phyloP scores from a whole-genome alignment of 129 eudicot species.

The Solidago caesia region DNA sequence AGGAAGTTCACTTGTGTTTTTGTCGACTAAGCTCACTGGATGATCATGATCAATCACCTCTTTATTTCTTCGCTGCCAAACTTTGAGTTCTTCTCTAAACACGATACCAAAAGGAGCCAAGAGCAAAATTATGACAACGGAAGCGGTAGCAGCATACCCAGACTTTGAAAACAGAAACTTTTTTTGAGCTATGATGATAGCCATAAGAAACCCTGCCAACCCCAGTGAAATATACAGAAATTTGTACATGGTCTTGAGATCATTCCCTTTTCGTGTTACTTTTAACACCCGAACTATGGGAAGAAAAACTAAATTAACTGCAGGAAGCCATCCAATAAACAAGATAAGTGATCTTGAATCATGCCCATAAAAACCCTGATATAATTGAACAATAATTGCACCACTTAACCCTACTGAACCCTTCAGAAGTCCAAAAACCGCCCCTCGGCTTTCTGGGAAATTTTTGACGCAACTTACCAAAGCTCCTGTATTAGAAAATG shows the following conservation, averaged over 20 bases:
- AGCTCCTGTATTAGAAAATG: slow-evolving; percentile 76
- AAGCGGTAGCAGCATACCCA: slow-evolving; percentile 37
- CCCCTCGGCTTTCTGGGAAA: slow-evolving; percentile 78
- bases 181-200: slow-evolving; percentile 53
- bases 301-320: slow-evolving; percentile 43
- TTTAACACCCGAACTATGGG: slow-evolving; percentile 48
- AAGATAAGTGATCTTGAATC: slow-evolving; percentile 52
- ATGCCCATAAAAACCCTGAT: slow-evolving; percentile 53
- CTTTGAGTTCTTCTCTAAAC: slow-evolving; percentile 44
- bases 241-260: slow-evolving; percentile 50
- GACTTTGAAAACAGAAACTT: slow-evolving; percentile 30
- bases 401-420: slow-evolving; percentile 89
- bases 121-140: slow-evolving; percentile 48
- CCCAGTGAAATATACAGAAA: slow-evolving; percentile 61
- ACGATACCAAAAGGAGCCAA: slow-evolving; percentile 54
- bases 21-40: slow-evolving; percentile 27
- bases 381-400: slow-evolving; percentile 71
- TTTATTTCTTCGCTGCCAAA: slow-evolving; percentile 27
- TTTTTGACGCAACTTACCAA: slow-evolving; percentile 76
- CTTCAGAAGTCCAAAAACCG: slow-evolving; percentile 68
- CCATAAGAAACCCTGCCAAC: slow-evolving; percentile 80
- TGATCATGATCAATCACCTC: not conserved
- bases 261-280: slow-evolving; percentile 45
- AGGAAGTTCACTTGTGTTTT: slow-evolving; percentile 25
- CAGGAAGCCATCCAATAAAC: slow-evolving; percentile 75